Evolutionary conservation across 2,329 filamentous ascomycete species (phyloP), one percentile per base, ranked within the genome.

Genomic region (Penicillium sp.): DNA sequence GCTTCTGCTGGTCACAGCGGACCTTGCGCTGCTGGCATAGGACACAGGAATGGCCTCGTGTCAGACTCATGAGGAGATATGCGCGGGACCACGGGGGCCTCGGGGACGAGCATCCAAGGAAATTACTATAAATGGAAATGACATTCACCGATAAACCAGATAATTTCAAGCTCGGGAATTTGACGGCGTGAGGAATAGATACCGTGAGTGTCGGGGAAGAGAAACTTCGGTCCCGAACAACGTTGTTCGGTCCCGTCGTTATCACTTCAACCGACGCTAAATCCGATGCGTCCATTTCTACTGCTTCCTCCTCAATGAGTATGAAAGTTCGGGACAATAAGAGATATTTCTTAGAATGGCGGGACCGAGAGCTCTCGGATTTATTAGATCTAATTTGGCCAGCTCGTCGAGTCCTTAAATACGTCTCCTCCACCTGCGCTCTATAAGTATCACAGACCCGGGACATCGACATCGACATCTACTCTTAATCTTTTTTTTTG

Each of bases 1-100:
- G 84, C 66, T 83, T 82, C 59, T 77, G 79, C 67, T 82, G 84
- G 66, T 86, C 81, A 67, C 85, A 87, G 47, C 82, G 81, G 39
- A 87, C 78, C 64, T 87, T 88, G 47, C 84, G 79, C 63, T 85
- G 82, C 63, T 88, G 84, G 32, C 56, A 58, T 3, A 55, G 23
- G 7, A 43, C 29, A 20, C 54, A 56, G 2, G 89, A 54, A 13
- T 51, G 46, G 3, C 51, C 51, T 38, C 51, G 46, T 13, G 49
- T 45, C 29, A 47, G 32, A 20, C 43, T 50, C 48, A 47, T 50
- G 10, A 2, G 34, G 29, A n/a, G 32, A 31, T 24, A 18, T 16
- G 16, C 3, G 18, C 31, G 16, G 16, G 4, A 9, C 16, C 31
- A 3, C 31, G 31, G 9, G 14, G 16, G 9, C 3, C 24, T 26